These are phyloP conservation scores for Hymenoscyphus repandus DNA, from an alignment of 2,329 filamentous ascomycete genomes.

Conservation along the genomic window DNA sequence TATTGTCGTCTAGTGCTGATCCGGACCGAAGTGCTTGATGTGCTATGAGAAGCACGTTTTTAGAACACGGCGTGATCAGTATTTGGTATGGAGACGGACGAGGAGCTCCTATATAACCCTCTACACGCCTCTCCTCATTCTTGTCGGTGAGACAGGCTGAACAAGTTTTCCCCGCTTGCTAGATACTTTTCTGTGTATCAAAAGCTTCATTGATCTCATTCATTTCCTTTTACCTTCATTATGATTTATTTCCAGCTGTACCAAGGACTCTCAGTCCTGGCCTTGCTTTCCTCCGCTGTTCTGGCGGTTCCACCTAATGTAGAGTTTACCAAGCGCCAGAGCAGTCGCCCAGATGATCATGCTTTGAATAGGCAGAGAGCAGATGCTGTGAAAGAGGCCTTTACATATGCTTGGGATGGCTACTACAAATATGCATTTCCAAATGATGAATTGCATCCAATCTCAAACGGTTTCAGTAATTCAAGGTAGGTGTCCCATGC, in stretches of 20 bases:
- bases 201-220: background rate
- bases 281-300: background rate
- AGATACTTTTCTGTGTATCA: background rate
- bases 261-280: background rate
- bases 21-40: background rate
- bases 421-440: conserved; percentile 72
- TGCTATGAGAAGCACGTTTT: background rate
- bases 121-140: background rate
- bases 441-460: conserved; percentile 68
- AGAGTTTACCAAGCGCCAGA: conserved; percentile 9
- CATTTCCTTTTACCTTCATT: background rate
- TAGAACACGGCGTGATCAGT: background rate
- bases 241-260: background rate
- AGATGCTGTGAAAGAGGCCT: conserved; percentile 61
- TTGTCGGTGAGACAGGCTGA: background rate
- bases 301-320: conserved; percentile 18
- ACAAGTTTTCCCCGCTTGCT: background rate
- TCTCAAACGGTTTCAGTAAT: conserved; percentile 60
- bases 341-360: conserved; percentile 19
- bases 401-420: conserved; percentile 65
- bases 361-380: conserved; percentile 36
- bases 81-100: background rate
- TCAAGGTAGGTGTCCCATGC: conserved; percentile 52
- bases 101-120: background rate
- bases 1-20: background rate